Evolutionary conservation across 2,329 filamentous ascomycete genomes (phyloP).

Genomic region (Alternaria hordeiaustralica): DNA sequence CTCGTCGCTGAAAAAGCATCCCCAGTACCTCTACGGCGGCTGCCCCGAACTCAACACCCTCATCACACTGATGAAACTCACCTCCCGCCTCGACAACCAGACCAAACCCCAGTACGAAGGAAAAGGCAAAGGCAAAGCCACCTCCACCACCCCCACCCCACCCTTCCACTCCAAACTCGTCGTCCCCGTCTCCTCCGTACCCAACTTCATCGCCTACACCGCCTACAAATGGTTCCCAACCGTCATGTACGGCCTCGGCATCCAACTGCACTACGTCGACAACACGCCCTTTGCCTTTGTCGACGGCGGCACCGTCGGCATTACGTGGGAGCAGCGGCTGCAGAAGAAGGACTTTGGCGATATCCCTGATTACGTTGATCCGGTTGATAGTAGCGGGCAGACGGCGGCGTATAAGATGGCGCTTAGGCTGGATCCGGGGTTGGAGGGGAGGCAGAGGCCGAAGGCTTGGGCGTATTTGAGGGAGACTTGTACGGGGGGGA

Average conservation of each 20-base stretch:
- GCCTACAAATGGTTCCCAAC: conserved; percentile 20
- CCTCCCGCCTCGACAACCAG: not conserved
- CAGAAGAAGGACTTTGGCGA: conserved; percentile 23
- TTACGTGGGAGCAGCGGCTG: conserved; percentile 26
- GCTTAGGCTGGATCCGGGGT: not conserved
- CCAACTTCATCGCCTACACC: conserved; percentile 13
- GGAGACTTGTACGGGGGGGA: not conserved
- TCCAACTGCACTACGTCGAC: conserved; percentile 19
- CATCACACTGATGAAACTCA: conserved; percentile 23
- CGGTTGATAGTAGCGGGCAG: not conserved
- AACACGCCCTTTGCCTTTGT: not conserved
- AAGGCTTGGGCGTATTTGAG: not conserved
- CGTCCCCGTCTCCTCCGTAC: conserved; percentile 15
- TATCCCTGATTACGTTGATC: not conserved
- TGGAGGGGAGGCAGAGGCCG: not conserved
- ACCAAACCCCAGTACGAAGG: not conserved
- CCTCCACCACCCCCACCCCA: rapidly evolving
- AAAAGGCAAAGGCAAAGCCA: not conserved
- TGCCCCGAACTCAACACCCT: conserved; percentile 11
- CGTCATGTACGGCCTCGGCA: conserved; percentile 21
- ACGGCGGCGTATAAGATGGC: not conserved
- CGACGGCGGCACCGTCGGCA: not conserved
- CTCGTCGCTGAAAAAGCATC: not conserved
- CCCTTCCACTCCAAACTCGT: conserved; percentile 15
- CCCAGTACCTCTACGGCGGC: conserved; percentile 10